These are phyloP conservation scores for Fusarium siculi DNA, from an alignment of 2,329 filamentous ascomycete species.

Conservation along the genomic window DNA sequence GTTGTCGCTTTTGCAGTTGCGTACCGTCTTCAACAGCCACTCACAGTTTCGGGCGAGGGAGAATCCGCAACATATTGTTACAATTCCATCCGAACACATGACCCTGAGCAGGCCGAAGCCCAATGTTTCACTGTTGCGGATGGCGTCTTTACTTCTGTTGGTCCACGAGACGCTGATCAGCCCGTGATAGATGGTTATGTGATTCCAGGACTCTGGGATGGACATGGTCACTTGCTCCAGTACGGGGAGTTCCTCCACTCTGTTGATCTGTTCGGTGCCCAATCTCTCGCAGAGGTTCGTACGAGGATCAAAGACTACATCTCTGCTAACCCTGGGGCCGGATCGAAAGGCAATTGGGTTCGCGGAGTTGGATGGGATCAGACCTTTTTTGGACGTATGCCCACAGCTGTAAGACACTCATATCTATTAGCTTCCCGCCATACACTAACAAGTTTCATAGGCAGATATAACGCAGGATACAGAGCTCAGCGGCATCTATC, in stretches of 20 bases:
- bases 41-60: slow-evolving; percentile 12
- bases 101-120: slow-evolving; percentile 50
- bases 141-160: slow-evolving; percentile 63
- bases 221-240: slow-evolving; percentile 73
- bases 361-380: slow-evolving; percentile 79
- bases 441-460: slow-evolving; percentile 44
- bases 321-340: slow-evolving; percentile 59
- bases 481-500: slow-evolving; percentile 64
- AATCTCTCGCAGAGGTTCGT: slow-evolving; percentile 65
- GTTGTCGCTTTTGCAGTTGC: slow-evolving; percentile 50
- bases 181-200: slow-evolving; percentile 58
- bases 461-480: slow-evolving; percentile 65
- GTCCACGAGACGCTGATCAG: slow-evolving; percentile 47
- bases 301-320: slow-evolving; percentile 64
- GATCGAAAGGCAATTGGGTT: slow-evolving; percentile 68
- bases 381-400: slow-evolving; percentile 71
- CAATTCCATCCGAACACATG: slow-evolving; percentile 51
- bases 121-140: slow-evolving; percentile 67
- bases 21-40: slow-evolving; percentile 44
- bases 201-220: slow-evolving; percentile 76
- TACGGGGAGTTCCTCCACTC: slow-evolving; percentile 76
- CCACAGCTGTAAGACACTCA: slow-evolving; percentile 64
- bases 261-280: slow-evolving; percentile 70
- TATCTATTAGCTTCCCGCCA: not conserved
- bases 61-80: slow-evolving; percentile 52